Evolutionary conservation across 192 early-diverging fungal genomes (phyloP).

Genomic region (Coemansia sp.): DNA sequence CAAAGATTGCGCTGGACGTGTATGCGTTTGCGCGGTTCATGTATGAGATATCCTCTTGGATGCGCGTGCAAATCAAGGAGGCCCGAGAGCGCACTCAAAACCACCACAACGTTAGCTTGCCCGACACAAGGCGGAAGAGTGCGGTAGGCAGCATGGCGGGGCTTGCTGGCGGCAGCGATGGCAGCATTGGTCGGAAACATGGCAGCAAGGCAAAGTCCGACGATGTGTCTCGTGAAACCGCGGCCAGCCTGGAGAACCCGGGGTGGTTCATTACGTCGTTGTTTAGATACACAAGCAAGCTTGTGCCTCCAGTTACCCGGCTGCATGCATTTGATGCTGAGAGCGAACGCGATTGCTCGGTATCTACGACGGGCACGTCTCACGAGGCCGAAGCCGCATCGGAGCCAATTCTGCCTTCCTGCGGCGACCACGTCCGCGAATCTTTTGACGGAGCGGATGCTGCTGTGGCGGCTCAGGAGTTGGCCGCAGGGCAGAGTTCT

Average conservation of each 20-base stretch:
- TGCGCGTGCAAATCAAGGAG: constrained; percentile 50
- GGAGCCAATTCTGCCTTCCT: constrained; percentile 3
- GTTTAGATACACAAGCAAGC: constrained; percentile 34
- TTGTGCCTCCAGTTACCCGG: constrained; percentile 32
- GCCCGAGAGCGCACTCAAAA: constrained; percentile 35
- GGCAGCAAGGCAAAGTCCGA: constrained; percentile 14
- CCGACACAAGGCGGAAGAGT: constrained; percentile 10
- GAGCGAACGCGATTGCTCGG: constrained; percentile 8
- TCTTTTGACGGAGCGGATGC: not conserved
- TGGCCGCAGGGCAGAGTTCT: not conserved
- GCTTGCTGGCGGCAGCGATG: not conserved
- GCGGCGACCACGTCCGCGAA: not conserved
- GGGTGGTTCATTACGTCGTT: constrained; percentile 49
- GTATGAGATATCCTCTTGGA: constrained; percentile 65
- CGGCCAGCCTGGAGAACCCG: constrained; percentile 36
- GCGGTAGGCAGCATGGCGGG: not conserved
- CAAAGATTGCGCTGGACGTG: constrained; percentile 58
- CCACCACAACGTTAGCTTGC: constrained; percentile 29
- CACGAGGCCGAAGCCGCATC: not conserved
- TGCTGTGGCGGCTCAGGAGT: not conserved
- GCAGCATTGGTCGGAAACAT: not conserved
- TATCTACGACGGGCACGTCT: not conserved
- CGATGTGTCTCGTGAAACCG: constrained; percentile 26
- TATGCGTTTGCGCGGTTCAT: constrained; percentile 74
- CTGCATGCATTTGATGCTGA: constrained; percentile 9